A percentile compares a stretch with the other conserved stretches of the same genome.
These are phyloP conservation scores for Kodamaea kaohsiungensis DNA, from an alignment of 805 yeast genomes.

Conservation along the genomic window DNA sequence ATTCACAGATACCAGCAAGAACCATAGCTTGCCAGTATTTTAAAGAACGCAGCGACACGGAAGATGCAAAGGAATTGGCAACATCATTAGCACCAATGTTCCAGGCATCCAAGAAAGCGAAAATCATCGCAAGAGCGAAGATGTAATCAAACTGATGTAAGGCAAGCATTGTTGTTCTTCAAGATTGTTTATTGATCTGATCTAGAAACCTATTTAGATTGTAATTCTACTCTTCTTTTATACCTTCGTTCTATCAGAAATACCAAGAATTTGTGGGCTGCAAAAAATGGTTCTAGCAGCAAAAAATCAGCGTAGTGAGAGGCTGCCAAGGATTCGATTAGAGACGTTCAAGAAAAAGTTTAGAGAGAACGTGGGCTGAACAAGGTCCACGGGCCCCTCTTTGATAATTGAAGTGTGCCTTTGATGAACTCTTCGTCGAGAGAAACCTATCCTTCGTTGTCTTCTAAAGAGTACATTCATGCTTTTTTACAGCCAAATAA, in stretches of 20 bases:
- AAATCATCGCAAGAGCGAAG: conserved; percentile 66
- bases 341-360: background rate
- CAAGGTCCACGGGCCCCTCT: background rate
- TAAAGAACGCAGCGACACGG: conserved; percentile 69
- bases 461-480: background rate
- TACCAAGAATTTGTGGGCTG: conserved; percentile 12
- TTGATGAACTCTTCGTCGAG: background rate
- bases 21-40: conserved; percentile 77
- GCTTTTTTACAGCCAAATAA: background rate
- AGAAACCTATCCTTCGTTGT: background rate
- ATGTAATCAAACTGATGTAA: conserved; percentile 65
- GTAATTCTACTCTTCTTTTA: background rate
- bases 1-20: conserved; percentile 69
- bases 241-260: conserved; percentile 3
- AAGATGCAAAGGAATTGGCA: conserved; percentile 77
- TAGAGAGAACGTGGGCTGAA: conserved; percentile 8
- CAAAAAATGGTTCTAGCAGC: conserved; percentile 6
- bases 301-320: background rate
- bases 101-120: conserved; percentile 77
- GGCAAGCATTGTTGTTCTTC: conserved; percentile 25
- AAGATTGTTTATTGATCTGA: conserved; percentile 1
- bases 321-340: conserved; percentile 6
- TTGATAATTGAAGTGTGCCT: background rate
- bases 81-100: conserved; percentile 84
- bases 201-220: background rate